Evolutionary conservation across 164 flowering plant genomes (phyloP), one percentile per base, ranked within the genome.

Genomic region (Amborella trichopoda): DNA sequence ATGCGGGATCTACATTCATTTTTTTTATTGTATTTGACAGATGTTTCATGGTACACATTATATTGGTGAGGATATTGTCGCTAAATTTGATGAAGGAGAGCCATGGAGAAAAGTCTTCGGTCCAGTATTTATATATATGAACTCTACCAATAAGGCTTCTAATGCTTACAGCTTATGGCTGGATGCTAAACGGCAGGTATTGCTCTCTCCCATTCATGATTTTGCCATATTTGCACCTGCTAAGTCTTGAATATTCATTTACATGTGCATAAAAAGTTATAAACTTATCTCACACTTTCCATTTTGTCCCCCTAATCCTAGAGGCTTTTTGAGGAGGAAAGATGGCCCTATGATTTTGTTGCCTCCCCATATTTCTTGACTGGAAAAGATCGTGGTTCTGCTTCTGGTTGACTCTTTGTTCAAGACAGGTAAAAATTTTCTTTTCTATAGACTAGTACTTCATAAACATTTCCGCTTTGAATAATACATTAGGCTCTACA

Each of bases 131-230:
- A 58, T 72, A 5, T 72, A 77, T 60, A 68, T 77, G 4, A 77
- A 77, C 51, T 61, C 74, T 3, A 60, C 68, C 10, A 23, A 62
- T 8, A 30, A 61, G 37, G 50, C 49, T 27, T 63, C 71, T 22
- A 45, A 67, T 30, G 68, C 72, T 19, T 22, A 60, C 53, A 50
- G 44, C 10, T 46, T 71, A 36, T 77, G 77, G 83, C 14, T 30
- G 40, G 74, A 77, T 50, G 83, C 83, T 14, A 77, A 74, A 42
- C 62, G 44, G 2, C 80, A 72, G 83, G 83, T 77, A 48, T n/a
- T n/a, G n/a, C n/a, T n/a, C n/a, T n/a, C n/a, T n/a, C n/a, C n/a
- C n/a, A n/a, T n/a, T n/a, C n/a, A n/a, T n/a, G n/a, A n/a, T n/a
- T n/a, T n/a, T n/a, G n/a, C n/a, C n/a, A n/a, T n/a, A n/a, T n/a